Conservation (phyloP, 2,329 filamentous ascomycete species). For the Corinectria fuckeliana region DNA sequence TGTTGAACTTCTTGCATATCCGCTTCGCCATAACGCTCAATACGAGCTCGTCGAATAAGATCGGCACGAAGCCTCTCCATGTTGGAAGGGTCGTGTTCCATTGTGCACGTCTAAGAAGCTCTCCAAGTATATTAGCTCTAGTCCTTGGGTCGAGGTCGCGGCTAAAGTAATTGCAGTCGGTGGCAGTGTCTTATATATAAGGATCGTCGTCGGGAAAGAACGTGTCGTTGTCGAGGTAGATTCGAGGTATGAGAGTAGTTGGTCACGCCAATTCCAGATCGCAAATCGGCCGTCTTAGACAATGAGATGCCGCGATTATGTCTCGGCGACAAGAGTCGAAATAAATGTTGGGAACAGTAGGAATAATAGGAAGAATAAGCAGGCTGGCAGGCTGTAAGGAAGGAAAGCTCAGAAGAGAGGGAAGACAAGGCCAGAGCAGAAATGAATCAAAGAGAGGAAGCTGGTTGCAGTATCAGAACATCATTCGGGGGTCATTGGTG, state of each 20-base stretch:
- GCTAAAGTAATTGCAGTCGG: background rate
- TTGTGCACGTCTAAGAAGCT: conserved; percentile 12
- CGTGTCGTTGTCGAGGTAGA: background rate
- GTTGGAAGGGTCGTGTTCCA: conserved; percentile 29
- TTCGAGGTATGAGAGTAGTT: background rate
- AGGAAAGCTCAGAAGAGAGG: background rate
- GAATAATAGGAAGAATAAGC: background rate
- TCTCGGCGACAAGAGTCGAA: background rate
- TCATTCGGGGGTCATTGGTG: conserved; percentile 8
- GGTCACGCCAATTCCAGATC: background rate
- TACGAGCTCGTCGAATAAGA: conserved; percentile 41
- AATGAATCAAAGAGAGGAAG: background rate
- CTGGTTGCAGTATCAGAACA: conserved; percentile 13
- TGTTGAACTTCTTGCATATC: conserved; percentile 14
- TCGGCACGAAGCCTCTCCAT: conserved; percentile 45
- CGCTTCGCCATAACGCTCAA: conserved; percentile 33
- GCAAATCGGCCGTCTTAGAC: background rate
- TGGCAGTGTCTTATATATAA: too few relatives aligned
- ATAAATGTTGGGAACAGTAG: too few relatives aligned
- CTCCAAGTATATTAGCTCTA: background rate
- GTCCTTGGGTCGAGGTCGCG: background rate
- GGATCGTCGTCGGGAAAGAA: background rate
- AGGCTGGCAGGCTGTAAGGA: background rate
- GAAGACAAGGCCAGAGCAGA: conserved; percentile 4
- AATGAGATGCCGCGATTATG: background rate